Base-by-base conservation (phyloP, 2,329 filamentous ascomycete species). In the Ascochyta koolunga region DNA sequence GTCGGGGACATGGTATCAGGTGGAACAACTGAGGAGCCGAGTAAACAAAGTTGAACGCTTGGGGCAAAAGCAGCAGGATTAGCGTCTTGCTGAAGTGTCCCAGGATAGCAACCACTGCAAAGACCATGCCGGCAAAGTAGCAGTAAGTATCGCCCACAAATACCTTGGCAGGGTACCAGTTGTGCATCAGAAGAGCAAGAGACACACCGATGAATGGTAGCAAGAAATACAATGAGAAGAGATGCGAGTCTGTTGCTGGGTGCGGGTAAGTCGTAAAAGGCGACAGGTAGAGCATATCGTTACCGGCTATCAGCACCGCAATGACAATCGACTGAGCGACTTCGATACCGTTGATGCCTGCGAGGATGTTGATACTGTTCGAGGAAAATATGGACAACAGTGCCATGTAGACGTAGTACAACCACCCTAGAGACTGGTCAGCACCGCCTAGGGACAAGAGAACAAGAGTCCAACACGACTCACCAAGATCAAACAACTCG, bases 131-230 rank as follows among this genome's bases (percentile, higher is more conserved):
- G 0, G 95, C 95, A 76, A 99, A 97, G 79, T 99, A 99, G 83
- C 95, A 99, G 82, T 98, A 99, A 4, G 95, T 99, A 76, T 99
- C 95, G 50, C 95, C 95, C 9, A 98, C 93, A 70, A 99, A 99
- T 9, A 98, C 95, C 67, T 87, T 88, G 21, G 93, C 91, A 0
- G 95, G 95, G 72, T 92, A 99, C 90, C 92, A 96, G 77, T 99
- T 99, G 80, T 99, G 93, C 72, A 79, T 86, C 69, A 95, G 84
- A 15, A 99, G 83, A 8, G 95, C 95, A 44, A 89, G 77, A 7
- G 92, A 97, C 48, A 97, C 95, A 43, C 92, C 95, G 56, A 98
- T 84, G 80, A 98, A 98, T 15, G 95, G 95, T 15, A 98, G 83
- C 36, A 99, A 83, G 63, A 99, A 87, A 79, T 96, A 99, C 56